These are phyloP conservation scores for Pinus tabuliformis DNA, from an alignment of 75 land plant species.

Conservation along the genomic window DNA sequence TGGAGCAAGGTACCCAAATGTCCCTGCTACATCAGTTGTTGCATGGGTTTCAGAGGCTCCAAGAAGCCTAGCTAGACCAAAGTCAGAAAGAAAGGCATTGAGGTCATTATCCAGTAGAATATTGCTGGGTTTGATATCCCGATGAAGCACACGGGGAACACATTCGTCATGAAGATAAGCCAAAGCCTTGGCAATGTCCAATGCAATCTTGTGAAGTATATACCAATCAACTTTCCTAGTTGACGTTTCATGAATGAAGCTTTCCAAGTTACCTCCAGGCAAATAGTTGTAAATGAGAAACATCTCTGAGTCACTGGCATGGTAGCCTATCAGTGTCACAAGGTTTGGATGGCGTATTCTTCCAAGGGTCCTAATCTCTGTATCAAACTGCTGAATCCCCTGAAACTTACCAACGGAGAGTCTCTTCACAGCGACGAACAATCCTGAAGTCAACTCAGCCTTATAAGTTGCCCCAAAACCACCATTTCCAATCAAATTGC, in stretches of 20 bases:
- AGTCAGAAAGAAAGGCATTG: constrained; percentile 73
- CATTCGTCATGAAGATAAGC: constrained; percentile 66
- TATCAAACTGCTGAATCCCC: constrained; percentile 71
- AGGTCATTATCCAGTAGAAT: constrained; percentile 62
- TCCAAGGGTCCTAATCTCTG: constrained; percentile 73
- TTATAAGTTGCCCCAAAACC: constrained; percentile 81
- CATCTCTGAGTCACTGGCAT: constrained; percentile 67
- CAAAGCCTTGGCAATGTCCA: constrained; percentile 63
- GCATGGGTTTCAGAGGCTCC: constrained; percentile 79
- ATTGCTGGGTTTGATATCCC: constrained; percentile 82
- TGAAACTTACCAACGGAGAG: constrained; percentile 63
- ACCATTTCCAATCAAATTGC: constrained; percentile 69
- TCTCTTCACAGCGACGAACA: constrained; percentile 65
- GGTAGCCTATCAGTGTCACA: constrained; percentile 72
- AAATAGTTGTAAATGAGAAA: constrained; percentile 76
- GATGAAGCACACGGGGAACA: constrained; percentile 63
- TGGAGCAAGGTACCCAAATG: constrained; percentile 80
- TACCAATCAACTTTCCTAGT: constrained; percentile 31
- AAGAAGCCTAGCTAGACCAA: constrained; percentile 73
- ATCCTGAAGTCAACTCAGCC: constrained; percentile 52
- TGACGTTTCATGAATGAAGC: constrained; percentile 39
- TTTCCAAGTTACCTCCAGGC: constrained; percentile 71
- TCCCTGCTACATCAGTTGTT: constrained; percentile 82
- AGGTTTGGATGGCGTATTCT: constrained; percentile 61
- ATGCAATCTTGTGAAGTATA: constrained; percentile 56